Conservation (phyloP, 2,329 filamentous ascomycete genomes). For the Cladobotryum protrusum region DNA sequence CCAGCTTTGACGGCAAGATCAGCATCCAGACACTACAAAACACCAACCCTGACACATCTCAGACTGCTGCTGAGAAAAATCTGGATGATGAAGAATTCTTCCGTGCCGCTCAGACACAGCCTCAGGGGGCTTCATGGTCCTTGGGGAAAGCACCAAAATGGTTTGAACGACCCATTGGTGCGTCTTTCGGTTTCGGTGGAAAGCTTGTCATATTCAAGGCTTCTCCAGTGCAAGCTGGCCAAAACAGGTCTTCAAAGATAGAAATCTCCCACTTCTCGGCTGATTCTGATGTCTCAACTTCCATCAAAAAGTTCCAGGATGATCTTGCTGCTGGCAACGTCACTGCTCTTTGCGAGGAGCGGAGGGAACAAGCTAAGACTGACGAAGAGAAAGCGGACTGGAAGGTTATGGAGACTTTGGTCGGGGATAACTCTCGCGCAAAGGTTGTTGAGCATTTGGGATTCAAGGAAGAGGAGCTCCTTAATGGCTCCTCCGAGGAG, state of each 20-base stretch:
- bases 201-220: conserved; percentile 74
- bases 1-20: conserved; percentile 96
- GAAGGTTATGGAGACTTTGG: conserved; percentile 86
- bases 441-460: conserved; percentile 85
- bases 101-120: conserved; percentile 83
- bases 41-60: conserved; percentile 71
- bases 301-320: conserved; percentile 81
- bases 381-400: conserved; percentile 95
- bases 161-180: conserved; percentile 78
- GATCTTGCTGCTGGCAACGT: conserved; percentile 74
- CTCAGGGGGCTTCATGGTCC: conserved; percentile 84
- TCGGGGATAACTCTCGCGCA: conserved; percentile 77
- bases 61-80: conserved; percentile 59
- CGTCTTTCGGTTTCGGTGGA: conserved; percentile 91
- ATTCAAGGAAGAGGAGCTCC: conserved; percentile 59
- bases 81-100: conserved; percentile 96
- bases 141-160: conserved; percentile 81
- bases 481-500: conserved; percentile 41
- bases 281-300: conserved; percentile 75
- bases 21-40: conserved; percentile 90
- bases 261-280: conserved; percentile 83
- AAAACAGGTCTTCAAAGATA: conserved; percentile 66
- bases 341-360: conserved; percentile 69
- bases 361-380: conserved; percentile 66
- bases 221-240: conserved; percentile 51